These are phyloP conservation scores for Mollisia scopiformis DNA, from an alignment of 2,329 filamentous ascomycete species.

Conservation along the genomic window DNA sequence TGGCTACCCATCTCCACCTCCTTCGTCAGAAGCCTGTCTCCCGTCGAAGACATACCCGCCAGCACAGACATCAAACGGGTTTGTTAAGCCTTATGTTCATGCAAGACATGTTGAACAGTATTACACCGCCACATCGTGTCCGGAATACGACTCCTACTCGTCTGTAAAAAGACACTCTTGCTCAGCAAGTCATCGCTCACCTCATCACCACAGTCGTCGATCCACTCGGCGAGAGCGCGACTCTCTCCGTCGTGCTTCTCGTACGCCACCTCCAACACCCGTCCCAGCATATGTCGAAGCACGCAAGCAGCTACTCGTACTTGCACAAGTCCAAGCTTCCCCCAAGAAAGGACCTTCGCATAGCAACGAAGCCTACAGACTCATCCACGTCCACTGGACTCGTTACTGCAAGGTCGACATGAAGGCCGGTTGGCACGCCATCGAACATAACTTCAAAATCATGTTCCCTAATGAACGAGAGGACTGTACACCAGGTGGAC, in stretches of 20 bases:
- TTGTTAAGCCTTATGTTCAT: no score
- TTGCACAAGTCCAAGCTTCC: not conserved
- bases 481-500: not conserved
- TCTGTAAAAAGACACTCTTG: no score
- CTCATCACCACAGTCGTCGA: not conserved
- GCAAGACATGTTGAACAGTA: no score
- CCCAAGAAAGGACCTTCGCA: not conserved
- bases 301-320: no score
- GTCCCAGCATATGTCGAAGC: no score
- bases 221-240: not conserved
- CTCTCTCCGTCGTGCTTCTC: not conserved
- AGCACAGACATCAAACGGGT: not conserved
- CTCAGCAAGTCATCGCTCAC: not conserved
- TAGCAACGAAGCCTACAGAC: constrained; percentile 8
- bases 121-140: no score
- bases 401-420: constrained; percentile 10
- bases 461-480: not conserved
- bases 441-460: not conserved
- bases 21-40: not conserved
- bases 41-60: not conserved
- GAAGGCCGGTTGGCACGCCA: not conserved
- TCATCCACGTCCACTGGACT: constrained; percentile 13
- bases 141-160: no score
- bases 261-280: not conserved
- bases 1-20: not conserved